phyloP scores from a whole-genome alignment of 768 basidiomycete genomes.

The Mycena galericulata region DNA sequence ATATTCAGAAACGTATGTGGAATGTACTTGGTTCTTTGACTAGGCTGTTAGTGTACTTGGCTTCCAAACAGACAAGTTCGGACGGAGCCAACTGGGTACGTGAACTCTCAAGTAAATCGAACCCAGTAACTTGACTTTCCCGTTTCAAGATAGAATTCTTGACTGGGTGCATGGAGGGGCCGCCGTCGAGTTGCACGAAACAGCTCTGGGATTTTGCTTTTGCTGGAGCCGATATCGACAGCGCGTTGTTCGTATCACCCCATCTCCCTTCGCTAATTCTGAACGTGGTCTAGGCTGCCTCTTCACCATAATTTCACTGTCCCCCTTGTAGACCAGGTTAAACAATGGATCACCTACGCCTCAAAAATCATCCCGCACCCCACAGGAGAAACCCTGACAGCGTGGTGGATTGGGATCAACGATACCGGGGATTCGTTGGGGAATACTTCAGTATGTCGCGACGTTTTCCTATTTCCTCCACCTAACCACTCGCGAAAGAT shows the following conservation, averaged over 20 bases:
- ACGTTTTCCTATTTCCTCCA: neutral
- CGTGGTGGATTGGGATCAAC: slow-evolving; percentile 73
- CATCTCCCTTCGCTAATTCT: neutral
- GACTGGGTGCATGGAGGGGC: slow-evolving; percentile 62
- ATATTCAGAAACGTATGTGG: slow-evolving; percentile 55
- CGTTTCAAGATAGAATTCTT: slow-evolving; percentile 59
- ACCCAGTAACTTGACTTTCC: neutral
- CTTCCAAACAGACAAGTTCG: slow-evolving; percentile 58
- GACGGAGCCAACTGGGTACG: slow-evolving; percentile 66
- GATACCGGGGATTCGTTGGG: slow-evolving; percentile 64
- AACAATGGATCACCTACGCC: slow-evolving; percentile 60
- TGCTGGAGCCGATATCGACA: slow-evolving; percentile 63
- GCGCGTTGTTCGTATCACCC: slow-evolving; percentile 45
- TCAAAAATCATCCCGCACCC: slow-evolving; percentile 59
- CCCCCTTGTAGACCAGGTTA: slow-evolving; percentile 61
- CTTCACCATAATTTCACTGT: slow-evolving; percentile 61
- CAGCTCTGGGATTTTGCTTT: slow-evolving; percentile 70
- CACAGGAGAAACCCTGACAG: slow-evolving; percentile 54
- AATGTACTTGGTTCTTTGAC: neutral
- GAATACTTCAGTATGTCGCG: slow-evolving; percentile 49
- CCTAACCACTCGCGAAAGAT: slow-evolving; percentile 46
- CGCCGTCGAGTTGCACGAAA: slow-evolving; percentile 54
- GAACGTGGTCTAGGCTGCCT: slow-evolving; percentile 50
- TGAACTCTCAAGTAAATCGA: neutral
- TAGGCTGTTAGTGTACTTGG: neutral